Evolutionary conservation across 768 basidiomycete species (phyloP).

Genomic region (Phylloporus arenicola): DNA sequence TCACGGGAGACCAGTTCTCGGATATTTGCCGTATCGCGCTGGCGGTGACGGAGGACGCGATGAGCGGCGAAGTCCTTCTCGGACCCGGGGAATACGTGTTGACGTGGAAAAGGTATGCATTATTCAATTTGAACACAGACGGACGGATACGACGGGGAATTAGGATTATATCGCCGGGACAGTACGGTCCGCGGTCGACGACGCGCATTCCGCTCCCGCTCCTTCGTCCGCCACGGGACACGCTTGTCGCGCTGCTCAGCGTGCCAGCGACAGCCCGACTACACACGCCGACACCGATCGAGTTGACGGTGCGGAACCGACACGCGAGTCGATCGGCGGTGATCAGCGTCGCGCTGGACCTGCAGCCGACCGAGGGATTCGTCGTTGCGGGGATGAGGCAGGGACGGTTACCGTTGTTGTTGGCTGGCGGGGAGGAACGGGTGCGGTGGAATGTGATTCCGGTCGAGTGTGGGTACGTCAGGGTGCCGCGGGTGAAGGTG

Average conservation of each 20-base stretch:
- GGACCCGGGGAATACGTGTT: constrained; percentile 58
- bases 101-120: constrained; percentile 56
- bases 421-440: constrained; percentile 65
- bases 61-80: constrained; percentile 23
- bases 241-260: constrained; percentile 59
- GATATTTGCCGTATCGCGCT: constrained; percentile 51
- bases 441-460: constrained; percentile 68
- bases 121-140: not conserved
- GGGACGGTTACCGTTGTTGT: constrained; percentile 62
- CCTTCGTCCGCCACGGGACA: constrained; percentile 55
- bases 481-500: constrained; percentile 58
- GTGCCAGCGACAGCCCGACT: constrained; percentile 59
- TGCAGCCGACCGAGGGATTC: constrained; percentile 65
- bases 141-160: no score
- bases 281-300: constrained; percentile 54
- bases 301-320: constrained; percentile 60
- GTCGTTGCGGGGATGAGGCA: constrained; percentile 72
- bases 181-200: constrained; percentile 40
- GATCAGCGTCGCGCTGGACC: constrained; percentile 67
- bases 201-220: constrained; percentile 56
- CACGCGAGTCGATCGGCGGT: constrained; percentile 61
- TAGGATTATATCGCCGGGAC: constrained; percentile 45
- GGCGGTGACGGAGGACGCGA: constrained; percentile 36
- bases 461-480: constrained; percentile 65
- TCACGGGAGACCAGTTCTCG: constrained; percentile 60